Evolutionary conservation across 2,329 filamentous ascomycete species (phyloP).

Genomic region (Penicillium sp.): DNA sequence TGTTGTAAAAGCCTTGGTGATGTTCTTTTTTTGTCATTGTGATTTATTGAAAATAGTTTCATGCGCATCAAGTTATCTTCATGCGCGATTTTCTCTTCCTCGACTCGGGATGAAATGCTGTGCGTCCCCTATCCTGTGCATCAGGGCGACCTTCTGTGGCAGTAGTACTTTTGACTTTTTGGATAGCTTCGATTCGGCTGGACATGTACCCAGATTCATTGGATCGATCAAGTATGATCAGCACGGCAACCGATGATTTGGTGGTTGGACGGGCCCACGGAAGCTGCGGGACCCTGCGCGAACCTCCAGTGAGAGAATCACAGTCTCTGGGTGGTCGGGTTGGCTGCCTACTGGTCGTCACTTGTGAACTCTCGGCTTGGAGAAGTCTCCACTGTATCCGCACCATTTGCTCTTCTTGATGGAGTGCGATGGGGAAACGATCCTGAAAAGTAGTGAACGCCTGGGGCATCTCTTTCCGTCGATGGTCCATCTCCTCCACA

Average conservation of each 20-base stretch:
- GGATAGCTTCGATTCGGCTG: constrained; percentile 10
- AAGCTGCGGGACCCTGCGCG: constrained; percentile 14
- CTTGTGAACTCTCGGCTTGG: too few species aligned
- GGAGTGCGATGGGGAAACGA: too few species aligned
- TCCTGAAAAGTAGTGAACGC: too few species aligned
- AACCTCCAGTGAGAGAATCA: not conserved
- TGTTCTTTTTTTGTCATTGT: not conserved
- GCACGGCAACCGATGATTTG: not conserved
- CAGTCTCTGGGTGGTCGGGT: not conserved
- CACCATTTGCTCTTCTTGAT: too few species aligned
- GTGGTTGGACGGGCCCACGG: constrained; percentile 8
- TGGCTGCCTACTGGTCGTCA: too few species aligned
- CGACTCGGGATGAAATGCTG: too few species aligned
- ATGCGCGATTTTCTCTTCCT: too few species aligned
- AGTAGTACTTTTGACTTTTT: constrained; percentile 10
- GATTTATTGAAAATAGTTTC: not conserved
- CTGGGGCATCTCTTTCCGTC: too few species aligned
- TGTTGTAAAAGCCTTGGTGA: too few species aligned
- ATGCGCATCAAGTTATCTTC: too few species aligned
- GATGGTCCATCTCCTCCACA: not conserved
- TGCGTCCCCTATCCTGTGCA: constrained; percentile 13
- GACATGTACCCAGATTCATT: not conserved
- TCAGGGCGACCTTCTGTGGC: not conserved
- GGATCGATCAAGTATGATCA: constrained; percentile 2
- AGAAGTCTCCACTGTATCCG: too few species aligned